A percentile compares a stretch with the other conserved stretches of the same genome.
Evolutionary conservation across 2,329 filamentous ascomycete genomes (phyloP).

Genomic region (Fusarium sp.): DNA sequence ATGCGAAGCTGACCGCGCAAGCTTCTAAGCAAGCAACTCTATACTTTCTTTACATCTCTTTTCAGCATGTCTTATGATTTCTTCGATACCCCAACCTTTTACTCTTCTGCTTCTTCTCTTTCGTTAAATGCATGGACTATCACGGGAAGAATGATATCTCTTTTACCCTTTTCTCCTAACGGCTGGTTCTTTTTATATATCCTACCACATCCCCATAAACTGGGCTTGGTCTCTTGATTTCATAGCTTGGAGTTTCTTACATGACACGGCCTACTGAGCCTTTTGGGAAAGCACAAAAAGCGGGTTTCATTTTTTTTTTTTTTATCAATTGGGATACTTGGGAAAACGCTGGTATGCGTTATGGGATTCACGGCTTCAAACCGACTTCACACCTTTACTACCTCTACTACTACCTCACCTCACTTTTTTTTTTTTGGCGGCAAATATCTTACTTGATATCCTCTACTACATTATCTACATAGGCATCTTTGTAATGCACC

Average conservation of each 20-base stretch:
- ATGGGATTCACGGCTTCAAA: conserved; percentile 29
- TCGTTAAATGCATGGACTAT: conserved; percentile 12
- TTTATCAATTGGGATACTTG: neutral
- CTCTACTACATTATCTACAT: conserved; percentile 9
- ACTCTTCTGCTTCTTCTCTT: conserved; percentile 27
- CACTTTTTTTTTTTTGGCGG: conserved; percentile 16
- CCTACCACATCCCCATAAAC: conserved; percentile 4
- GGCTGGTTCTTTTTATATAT: conserved; percentile 19
- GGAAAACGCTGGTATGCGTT: conserved; percentile 15
- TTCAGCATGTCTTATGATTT: conserved; percentile 36
- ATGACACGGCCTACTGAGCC: conserved; percentile 13
- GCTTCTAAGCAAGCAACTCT: conserved; percentile 33
- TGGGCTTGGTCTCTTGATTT: conserved; percentile 19
- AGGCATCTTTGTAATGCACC: conserved; percentile 12
- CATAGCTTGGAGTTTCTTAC: conserved; percentile 31
- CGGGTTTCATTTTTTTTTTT: conserved; percentile 20
- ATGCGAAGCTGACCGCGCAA: conserved; percentile 35
- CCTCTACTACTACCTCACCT: conserved; percentile 12
- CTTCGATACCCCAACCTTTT: conserved; percentile 40
- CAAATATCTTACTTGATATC: conserved; percentile 15
- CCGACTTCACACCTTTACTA: neutral
- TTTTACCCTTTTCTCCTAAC: conserved; percentile 3
- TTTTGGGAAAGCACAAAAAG: conserved; percentile 37
- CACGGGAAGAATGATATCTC: conserved; percentile 15
- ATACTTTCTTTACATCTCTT: neutral